Percentiles rank a stretch among this genome's conserved stretches.
These are phyloP conservation scores for Rhizopus arrhizus DNA, from an alignment of 371 early-diverging fungal genomes.

Conservation along the genomic window DNA sequence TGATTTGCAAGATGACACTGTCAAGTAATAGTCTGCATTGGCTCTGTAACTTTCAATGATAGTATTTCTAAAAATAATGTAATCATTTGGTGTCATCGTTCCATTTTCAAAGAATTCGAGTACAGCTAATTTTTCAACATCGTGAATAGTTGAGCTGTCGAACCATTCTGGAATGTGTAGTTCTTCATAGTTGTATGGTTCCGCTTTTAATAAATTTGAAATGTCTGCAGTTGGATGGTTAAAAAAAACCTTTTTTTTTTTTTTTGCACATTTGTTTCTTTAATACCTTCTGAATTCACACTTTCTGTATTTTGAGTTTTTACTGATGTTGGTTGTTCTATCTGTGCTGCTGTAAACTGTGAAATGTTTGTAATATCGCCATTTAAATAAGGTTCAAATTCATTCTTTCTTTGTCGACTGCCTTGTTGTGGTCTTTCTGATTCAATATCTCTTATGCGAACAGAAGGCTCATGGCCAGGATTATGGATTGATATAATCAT, in stretches of 20 bases:
- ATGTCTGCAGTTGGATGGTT: conserved; percentile 8
- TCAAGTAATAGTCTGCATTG: conserved; percentile 90
- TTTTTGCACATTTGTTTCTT: conserved; percentile 14
- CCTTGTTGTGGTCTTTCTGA: conserved; percentile 46
- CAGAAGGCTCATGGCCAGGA: conserved; percentile 34
- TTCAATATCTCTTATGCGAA: conserved; percentile 47
- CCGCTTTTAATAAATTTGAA: conserved; percentile 14
- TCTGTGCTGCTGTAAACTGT: conserved; percentile 39
- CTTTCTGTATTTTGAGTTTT: background rate
- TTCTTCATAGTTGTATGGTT: conserved; percentile 28
- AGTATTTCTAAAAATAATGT: conserved; percentile 89
- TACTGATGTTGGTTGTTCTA: conserved; percentile 31
- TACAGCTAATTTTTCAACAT: conserved; percentile 82
- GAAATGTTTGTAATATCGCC: conserved; percentile 71
- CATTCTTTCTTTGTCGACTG: conserved; percentile 61
- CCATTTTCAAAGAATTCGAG: conserved; percentile 90
- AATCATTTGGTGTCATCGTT: conserved; percentile 79
- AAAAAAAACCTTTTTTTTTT: background rate
- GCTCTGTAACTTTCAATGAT: conserved; percentile 93
- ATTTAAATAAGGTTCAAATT: conserved; percentile 68
- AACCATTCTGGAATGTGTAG: conserved; percentile 73
- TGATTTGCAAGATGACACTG: conserved; percentile 90
- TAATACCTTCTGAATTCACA: background rate
- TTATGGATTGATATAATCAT: conserved; percentile 15
- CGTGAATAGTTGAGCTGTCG: conserved; percentile 70